Percentiles rank a stretch among this genome's conserved stretches.
phyloP scores from a whole-genome alignment of 78 protist species.

The Trichosphaerium sp. region DNA sequence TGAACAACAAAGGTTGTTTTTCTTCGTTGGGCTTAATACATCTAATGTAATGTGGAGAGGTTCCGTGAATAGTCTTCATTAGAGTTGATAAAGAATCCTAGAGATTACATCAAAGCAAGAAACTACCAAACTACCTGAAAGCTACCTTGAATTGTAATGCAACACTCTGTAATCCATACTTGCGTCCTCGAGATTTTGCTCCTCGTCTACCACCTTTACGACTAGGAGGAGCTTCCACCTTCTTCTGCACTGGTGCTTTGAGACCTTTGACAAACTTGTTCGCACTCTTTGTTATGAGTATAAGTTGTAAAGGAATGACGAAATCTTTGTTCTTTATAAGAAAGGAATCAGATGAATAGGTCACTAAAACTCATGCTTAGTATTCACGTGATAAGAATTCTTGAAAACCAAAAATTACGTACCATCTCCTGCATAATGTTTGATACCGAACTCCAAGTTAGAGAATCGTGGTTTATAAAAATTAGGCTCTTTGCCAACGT shows the following conservation, averaged over 20 bases:
- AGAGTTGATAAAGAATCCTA: slow-evolving; percentile 7
- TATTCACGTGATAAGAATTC: too few relatives aligned
- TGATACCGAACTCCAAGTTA: slow-evolving; percentile 31
- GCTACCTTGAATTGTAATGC: slow-evolving; percentile 41
- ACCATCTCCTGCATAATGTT: slow-evolving; percentile 80
- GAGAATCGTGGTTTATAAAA: neutral
- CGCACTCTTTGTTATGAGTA: slow-evolving; percentile 17
- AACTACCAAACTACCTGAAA: neutral
- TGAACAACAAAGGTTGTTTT: slow-evolving; percentile 17
- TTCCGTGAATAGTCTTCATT: slow-evolving; percentile 43
- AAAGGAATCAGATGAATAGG: slow-evolving; percentile 50
- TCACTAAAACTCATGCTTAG: too few relatives aligned
- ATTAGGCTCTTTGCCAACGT: neutral
- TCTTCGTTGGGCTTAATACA: slow-evolving; percentile 81
- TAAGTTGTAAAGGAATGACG: slow-evolving; percentile 48
- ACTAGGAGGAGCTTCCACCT: slow-evolving; percentile 5
- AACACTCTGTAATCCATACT: too few relatives aligned
- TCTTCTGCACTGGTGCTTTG: slow-evolving; percentile 1
- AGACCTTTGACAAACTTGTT: slow-evolving; percentile 32
- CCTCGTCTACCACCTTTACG: slow-evolving; percentile 25
- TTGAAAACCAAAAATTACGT: too few relatives aligned
- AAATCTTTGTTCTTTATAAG: slow-evolving; percentile 68
- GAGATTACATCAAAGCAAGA: neutral
- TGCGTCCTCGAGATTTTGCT: too few relatives aligned
- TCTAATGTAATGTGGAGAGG: slow-evolving; percentile 80